Base-by-base conservation (phyloP, 2,329 filamentous ascomycete species). In the Pyrenochaeta sp. region DNA sequence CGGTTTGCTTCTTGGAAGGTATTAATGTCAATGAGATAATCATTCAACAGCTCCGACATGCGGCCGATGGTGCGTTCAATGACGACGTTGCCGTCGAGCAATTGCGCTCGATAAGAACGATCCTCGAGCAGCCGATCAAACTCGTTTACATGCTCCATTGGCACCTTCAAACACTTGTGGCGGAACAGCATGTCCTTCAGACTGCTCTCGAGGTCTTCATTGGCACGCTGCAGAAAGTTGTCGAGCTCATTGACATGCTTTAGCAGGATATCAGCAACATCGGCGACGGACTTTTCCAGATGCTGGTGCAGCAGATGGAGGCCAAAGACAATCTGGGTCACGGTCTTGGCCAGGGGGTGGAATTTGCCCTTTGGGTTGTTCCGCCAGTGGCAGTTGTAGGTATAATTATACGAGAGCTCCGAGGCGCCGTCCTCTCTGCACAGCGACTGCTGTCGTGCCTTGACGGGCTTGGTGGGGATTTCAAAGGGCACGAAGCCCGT, bases 241-340 rank as follows among this genome's bases (percentile, higher is more conserved):
- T 97, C 94, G 20, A 97, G 84, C 70, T 97, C 93, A 64, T 96
- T 89, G 48, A 97, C 94, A 69, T 97, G 93, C 10, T 84, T 85
- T 65, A 96, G 90, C 42, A 97, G 78, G 39, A 97, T 97, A 53
- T 81, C 85, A 52, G 96, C 86, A 9, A 96, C 93, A 67, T 96
- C 89, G 22, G 85, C 80, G 56, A 96, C 89, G 57, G 90, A 95
- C 71, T 93, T 96, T 39, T 94, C 92, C 68, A 95, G 83, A 48
- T 86, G 85, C 61, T 92, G 86, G 41, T 95, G 83, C 44, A 97
- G 75, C 30, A 97, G 78, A 69, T 96, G 92, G 24, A 97, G 86
- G 14, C 94, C 93, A 69, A 97, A 97, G 1, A 90, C 87, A 58
- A 97, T 92, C 72, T 97, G 93, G 11, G 93, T 86, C 65, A 95